Base-by-base conservation (phyloP, 2,329 filamentous ascomycete genomes). In the Colletotrichum sp. region DNA sequence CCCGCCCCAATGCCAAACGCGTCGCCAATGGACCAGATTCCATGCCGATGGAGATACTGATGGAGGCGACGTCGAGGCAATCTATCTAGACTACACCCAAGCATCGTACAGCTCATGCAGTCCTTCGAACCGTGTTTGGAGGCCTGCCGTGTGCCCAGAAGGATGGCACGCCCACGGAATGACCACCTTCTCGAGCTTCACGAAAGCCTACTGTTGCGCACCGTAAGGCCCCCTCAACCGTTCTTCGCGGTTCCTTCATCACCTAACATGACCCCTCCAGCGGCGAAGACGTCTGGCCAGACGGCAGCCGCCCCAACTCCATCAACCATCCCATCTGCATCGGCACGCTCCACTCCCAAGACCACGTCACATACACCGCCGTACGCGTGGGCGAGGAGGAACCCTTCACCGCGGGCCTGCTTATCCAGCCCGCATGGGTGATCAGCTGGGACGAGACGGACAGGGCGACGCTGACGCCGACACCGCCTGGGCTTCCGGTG, bases 311-410 rank as follows among this genome's bases (percentile, higher is more conserved):
- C 36, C 36, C 16, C 36, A 0, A 18, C 36, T 43, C 16, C 36
- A 43, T 18, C 16, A 43, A 18, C 36, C 0, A 43, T 18, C 8
- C 16, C 36, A 43, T 43, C 36, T 43, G 16, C 36, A 0, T 43
- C 36, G 7, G 36, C 36, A 18, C 36, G 9, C 16, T 43, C 14
- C 4, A 18, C 4, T 16, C 8, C 36, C 16, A 43, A 18, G 36
- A 18, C 36, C 16, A n/a, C n/a, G n/a, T n/a, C n/a, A n/a, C n/a
- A n/a, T n/a, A n/a, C n/a, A n/a, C n/a, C n/a, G 16, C 36, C 16
- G 36, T 43, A 43, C 16, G 0, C 0, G 36, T 10, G 14, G 4
- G 36, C 16, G 16, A n/a, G 0, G 36, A 43, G 16, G 36, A 3
- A 16, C 36, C 16, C 36, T 43, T 43, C 36, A 43, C 36, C 36